Evolutionary conservation across 176 grass and related monocot genomes (phyloP).

Genomic region (Avena atlantica): DNA sequence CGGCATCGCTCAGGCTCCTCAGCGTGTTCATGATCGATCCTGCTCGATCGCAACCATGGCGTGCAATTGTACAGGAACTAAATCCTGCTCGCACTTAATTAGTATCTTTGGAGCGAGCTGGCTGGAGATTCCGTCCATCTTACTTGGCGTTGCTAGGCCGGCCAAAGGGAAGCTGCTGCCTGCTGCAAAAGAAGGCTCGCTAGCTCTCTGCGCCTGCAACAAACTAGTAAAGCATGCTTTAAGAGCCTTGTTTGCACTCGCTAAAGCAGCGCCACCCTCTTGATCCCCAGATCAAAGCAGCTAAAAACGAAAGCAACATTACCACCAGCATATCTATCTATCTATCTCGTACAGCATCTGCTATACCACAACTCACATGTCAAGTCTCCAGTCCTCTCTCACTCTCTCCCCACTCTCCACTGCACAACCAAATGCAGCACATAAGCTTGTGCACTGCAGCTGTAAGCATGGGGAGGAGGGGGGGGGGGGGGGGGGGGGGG

Average conservation of each 20-base stretch:
- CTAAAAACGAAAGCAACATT: neutral
- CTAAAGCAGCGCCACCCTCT: slow-evolving; percentile 12
- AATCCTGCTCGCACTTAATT: neutral
- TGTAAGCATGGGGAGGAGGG: neutral
- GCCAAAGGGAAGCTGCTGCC: neutral
- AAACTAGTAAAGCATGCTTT: slow-evolving; percentile 34
- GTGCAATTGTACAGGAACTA: neutral
- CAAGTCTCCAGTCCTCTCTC: neutral
- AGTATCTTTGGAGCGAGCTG: no score
- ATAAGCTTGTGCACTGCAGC: neutral
- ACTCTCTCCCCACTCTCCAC: neutral
- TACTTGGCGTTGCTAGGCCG: no score
- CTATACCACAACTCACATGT: neutral
- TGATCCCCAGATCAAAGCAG: slow-evolving; percentile 12
- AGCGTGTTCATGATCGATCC: slow-evolving; percentile 6
- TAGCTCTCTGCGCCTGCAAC: neutral
- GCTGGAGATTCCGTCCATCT: no score
- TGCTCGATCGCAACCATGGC: neutral
- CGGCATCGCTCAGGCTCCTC: neutral
- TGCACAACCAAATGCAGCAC: slow-evolving; percentile 11
- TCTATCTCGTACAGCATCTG: neutral
- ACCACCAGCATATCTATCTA: neutral
- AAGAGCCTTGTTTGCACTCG: slow-evolving; percentile 42
- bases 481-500: neutral
- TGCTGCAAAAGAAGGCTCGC: slow-evolving; percentile 6